phyloP scores from a whole-genome alignment of 2,329 filamentous ascomycete genomes.

The Aulographum hederae region DNA sequence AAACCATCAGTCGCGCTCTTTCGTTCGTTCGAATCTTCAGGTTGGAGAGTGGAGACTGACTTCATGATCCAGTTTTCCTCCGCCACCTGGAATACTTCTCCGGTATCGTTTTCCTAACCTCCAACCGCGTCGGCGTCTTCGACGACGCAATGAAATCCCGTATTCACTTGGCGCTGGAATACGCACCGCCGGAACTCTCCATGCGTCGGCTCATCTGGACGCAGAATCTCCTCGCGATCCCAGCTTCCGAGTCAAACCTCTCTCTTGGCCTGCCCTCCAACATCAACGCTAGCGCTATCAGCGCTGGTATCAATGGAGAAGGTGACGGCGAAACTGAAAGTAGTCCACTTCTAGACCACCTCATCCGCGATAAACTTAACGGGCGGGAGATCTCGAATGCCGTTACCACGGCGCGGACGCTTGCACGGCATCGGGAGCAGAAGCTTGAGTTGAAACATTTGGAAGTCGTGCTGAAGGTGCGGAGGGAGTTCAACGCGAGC shows the following conservation, averaged over 20 bases:
- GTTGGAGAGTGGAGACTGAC: too few relatives aligned
- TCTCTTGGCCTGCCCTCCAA: too few relatives aligned
- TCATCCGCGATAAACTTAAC: too few relatives aligned
- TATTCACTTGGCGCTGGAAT: constrained; percentile 69
- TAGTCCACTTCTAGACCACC: too few relatives aligned
- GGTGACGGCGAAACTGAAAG: too few relatives aligned
- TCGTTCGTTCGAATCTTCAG: too few relatives aligned
- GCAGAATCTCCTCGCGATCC: too few relatives aligned
- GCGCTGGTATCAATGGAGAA: too few relatives aligned
- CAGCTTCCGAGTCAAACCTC: too few relatives aligned
- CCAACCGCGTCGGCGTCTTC: constrained; percentile 73
- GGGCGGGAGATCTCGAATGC: constrained; percentile 11
- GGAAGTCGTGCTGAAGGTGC: constrained; percentile 8
- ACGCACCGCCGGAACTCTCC: too few relatives aligned
- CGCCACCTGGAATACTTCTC: constrained; percentile 81
- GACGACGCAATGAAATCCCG: constrained; percentile 81
- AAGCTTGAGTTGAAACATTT: constrained; percentile 7
- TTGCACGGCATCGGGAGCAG: constrained; percentile 7
- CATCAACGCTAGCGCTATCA: too few relatives aligned
- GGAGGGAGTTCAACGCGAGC: constrained; percentile 6
- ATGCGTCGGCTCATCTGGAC: too few relatives aligned
- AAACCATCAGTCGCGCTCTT: constrained; percentile 2
- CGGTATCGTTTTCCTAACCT: constrained; percentile 77
- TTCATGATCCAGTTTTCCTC: constrained; percentile 73
- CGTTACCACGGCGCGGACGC: constrained; percentile 8